Conservation (phyloP, 768 basidiomycete genomes). For the Tylopilus intermedius region DNA sequence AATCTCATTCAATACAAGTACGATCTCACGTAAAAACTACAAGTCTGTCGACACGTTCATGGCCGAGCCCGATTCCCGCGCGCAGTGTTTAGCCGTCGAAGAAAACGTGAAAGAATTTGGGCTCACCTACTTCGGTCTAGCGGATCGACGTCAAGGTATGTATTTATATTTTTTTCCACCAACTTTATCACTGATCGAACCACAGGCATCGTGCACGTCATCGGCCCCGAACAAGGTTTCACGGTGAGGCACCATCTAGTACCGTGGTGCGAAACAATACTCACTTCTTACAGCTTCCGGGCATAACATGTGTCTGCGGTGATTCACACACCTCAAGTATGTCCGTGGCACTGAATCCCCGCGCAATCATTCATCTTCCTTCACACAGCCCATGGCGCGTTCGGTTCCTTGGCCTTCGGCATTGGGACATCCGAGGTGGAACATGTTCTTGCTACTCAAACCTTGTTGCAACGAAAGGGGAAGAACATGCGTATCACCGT, state of each 20-base stretch:
- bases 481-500: constrained; percentile 93
- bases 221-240: constrained; percentile 92
- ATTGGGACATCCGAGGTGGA: constrained; percentile 94
- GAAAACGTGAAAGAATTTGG: constrained; percentile 91
- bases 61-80: constrained; percentile 77
- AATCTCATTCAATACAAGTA: constrained; percentile 38
- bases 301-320: constrained; percentile 83
- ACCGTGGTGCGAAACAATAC: background rate
- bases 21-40: constrained; percentile 70
- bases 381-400: constrained; percentile 76
- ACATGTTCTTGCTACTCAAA: constrained; percentile 90
- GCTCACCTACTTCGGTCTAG: constrained; percentile 87
- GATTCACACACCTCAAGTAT: constrained; percentile 90
- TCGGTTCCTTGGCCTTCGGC: constrained; percentile 88
- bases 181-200: constrained; percentile 15
- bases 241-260: constrained; percentile 46
- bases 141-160: constrained; percentile 80
- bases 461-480: constrained; percentile 77
- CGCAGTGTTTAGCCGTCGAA: constrained; percentile 78
- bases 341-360: constrained; percentile 24
- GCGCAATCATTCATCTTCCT: background rate
- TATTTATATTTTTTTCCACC: background rate
- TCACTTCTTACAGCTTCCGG: constrained; percentile 48
- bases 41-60: constrained; percentile 70
- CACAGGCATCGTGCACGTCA: constrained; percentile 78